Evolutionary conservation across 805 yeast species (phyloP).

Genomic region (Yarrowia yakushimensis): DNA sequence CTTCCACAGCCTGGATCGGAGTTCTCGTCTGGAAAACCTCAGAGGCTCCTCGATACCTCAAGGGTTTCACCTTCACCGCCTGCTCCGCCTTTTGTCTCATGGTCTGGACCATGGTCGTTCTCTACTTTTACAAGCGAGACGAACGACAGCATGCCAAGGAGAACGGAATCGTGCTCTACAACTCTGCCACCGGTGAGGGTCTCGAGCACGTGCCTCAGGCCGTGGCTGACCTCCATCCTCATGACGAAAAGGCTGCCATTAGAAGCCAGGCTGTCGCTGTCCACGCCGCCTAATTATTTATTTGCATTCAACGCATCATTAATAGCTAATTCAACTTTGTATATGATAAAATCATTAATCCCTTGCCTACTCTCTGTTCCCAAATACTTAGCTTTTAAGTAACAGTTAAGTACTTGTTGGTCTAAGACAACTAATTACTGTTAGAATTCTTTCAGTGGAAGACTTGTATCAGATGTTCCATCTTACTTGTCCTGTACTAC

Average conservation of each 20-base stretch:
- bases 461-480: too few relatives aligned
- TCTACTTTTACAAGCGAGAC: constrained; percentile 53
- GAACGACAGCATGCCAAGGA: constrained; percentile 47
- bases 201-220: constrained; percentile 14
- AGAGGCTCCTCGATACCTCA: constrained; percentile 34
- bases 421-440: too few relatives aligned
- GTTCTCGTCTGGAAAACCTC: constrained; percentile 42
- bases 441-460: too few relatives aligned
- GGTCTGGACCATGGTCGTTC: constrained; percentile 40
- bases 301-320: too few relatives aligned
- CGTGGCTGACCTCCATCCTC: not conserved
- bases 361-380: too few relatives aligned
- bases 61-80: constrained; percentile 33
- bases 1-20: constrained; percentile 52
- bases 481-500: too few relatives aligned
- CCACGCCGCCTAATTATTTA: not conserved
- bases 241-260: constrained; percentile 2
- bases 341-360: too few relatives aligned
- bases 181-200: constrained; percentile 20
- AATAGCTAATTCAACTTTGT: not conserved
- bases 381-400: too few relatives aligned
- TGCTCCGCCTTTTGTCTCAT: constrained; percentile 27
- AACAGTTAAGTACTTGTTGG: too few relatives aligned
- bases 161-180: constrained; percentile 43
- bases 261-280: not conserved